Percentiles rank a stretch among this genome's conserved stretches.
Conservation (phyloP, 768 basidiomycete genomes). For the Hericium alpestre region DNA sequence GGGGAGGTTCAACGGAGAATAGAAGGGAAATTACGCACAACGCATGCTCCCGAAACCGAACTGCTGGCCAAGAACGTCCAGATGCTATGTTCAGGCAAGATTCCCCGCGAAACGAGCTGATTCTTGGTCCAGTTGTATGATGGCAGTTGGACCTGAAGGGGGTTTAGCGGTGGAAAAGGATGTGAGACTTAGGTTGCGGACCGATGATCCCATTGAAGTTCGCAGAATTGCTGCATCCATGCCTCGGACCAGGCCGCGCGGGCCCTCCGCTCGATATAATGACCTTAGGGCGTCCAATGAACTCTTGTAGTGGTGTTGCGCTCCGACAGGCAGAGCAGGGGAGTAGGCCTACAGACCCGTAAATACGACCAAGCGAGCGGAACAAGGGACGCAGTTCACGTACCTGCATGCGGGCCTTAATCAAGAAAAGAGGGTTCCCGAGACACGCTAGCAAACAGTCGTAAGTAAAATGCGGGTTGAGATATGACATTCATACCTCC, state of each 20-base stretch:
- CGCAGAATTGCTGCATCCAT: slow-evolving; percentile 89
- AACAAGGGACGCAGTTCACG: not conserved
- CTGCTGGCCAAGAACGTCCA: slow-evolving; percentile 87
- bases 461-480: not conserved
- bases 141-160: slow-evolving; percentile 74
- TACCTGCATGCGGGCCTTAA: slow-evolving; percentile 97
- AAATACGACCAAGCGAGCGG: too few relatives aligned
- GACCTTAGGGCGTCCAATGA: slow-evolving; percentile 73
- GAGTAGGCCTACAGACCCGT: slow-evolving; percentile 66
- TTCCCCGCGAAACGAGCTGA: slow-evolving; percentile 55
- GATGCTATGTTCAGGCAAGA: slow-evolving; percentile 65
- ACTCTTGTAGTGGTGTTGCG: slow-evolving; percentile 85
- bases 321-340: slow-evolving; percentile 84
- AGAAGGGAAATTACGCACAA: slow-evolving; percentile 41
- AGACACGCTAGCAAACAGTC: slow-evolving; percentile 39
- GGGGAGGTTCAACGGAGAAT: slow-evolving; percentile 2
- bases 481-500: slow-evolving; percentile 47
- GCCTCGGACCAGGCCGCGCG: slow-evolving; percentile 76
- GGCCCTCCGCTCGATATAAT: slow-evolving; percentile 69
- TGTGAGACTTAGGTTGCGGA: slow-evolving; percentile 17
- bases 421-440: slow-evolving; percentile 86
- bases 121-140: slow-evolving; percentile 92
- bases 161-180: not conserved
- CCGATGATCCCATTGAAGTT: slow-evolving; percentile 91
- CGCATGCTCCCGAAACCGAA: slow-evolving; percentile 82